A percentile compares a stretch with the other conserved stretches of the same genome.
These are phyloP conservation scores for Asterochloris sp. DNA, from an alignment of 139 green algal species.

Conservation along the genomic window DNA sequence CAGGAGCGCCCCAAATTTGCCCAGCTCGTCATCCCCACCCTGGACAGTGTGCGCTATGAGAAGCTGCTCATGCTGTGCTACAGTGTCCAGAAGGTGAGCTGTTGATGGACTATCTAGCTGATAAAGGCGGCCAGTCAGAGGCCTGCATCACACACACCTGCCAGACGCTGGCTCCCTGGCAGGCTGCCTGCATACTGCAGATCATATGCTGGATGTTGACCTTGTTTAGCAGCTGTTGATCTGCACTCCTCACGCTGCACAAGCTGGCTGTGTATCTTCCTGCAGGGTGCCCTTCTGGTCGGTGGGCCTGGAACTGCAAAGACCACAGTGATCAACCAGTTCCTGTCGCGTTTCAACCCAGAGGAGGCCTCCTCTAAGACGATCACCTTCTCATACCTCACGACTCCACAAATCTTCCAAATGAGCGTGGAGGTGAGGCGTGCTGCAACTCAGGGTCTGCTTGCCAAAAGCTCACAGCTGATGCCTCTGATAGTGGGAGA, in stretches of 20 bases:
- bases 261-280: neutral
- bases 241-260: neutral
- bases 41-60: slow-evolving; percentile 85
- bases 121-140: too few species aligned
- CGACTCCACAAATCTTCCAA: slow-evolving; percentile 92
- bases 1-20: slow-evolving; percentile 82
- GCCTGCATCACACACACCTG: neutral
- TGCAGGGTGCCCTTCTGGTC: slow-evolving; percentile 65
- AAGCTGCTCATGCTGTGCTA: slow-evolving; percentile 74
- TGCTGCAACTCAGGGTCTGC: too few species aligned
- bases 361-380: slow-evolving; percentile 74
- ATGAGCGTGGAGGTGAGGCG: slow-evolving; percentile 35
- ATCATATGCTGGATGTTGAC: neutral
- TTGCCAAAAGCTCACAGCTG: too few species aligned
- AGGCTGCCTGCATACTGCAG: neutral
- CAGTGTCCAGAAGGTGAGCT: slow-evolving; percentile 49
- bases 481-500: too few species aligned
- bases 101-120: too few species aligned
- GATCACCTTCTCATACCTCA: slow-evolving; percentile 92
- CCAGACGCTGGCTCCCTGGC: neutral
- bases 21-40: slow-evolving; percentile 88
- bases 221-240: neutral
- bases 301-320: slow-evolving; percentile 92
- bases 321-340: slow-evolving; percentile 82
- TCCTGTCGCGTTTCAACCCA: slow-evolving; percentile 65